Base-by-base conservation (phyloP, 257 asterid species). In the Ilex asprella region DNA sequence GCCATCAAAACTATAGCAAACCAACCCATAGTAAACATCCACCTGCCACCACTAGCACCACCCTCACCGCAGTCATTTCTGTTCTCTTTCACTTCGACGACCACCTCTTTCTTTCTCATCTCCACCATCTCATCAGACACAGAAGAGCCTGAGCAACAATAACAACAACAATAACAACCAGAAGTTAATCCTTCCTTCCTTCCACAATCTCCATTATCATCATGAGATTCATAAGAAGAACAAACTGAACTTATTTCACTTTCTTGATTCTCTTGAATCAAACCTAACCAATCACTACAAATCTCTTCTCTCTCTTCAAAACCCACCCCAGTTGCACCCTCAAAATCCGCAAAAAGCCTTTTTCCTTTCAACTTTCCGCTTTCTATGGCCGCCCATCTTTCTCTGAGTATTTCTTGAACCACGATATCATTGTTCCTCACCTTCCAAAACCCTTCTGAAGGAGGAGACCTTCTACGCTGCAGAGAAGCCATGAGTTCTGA, bases 401-500 rank as follows among this genome's bases (percentile, higher is more conserved):
- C 86, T 51, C 60, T 35, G 31, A 81, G 55, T 21, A 79, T 70
- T 52, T 84, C 87, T 53, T 75, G 77, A 49, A 78, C 77, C 2
- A 64, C 73, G 31, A 49, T 9, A 31, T 69, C 76, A 32, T 68
- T 67, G 10, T 63, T 67, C 16, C 54, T 70, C n/a, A 66, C 55
- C 21, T 61, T 66, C 73, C 64, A 56, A 30, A 30, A 46, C 12
- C 71, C 66, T 41, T 57, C 64, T 5, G 44, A 39, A 51, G 16
- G 1, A 14, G 79, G 68, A 0, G 79, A 59, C 43, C 35, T 49
- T 35, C 6, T 67, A 31, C 53, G 72, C 57, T 81, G 91, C 10
- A 84, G 72, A 61, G 70, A 72, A 61, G 84, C 70, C 87, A 84
- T 79, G 60, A 79, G 63, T 32, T 35, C 56, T 65, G 69, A 65